Conservation (phyloP, 176 grass and related monocot species). For the Triticum monococcum region DNA sequence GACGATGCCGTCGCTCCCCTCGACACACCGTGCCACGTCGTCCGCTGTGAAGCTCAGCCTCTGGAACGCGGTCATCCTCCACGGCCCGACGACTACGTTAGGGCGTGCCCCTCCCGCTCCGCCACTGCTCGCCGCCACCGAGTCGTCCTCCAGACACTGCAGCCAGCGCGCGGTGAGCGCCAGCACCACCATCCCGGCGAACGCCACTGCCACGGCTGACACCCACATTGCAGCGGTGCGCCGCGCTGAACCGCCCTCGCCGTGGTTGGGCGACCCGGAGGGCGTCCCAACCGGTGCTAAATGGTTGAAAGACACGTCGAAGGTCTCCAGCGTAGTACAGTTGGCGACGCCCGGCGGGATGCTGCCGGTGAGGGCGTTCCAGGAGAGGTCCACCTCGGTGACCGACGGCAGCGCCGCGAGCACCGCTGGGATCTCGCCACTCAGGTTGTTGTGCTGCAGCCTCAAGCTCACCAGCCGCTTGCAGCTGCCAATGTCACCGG, state of each 20-base stretch:
- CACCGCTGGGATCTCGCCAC: constrained; percentile 57
- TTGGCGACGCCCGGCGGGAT: constrained; percentile 66
- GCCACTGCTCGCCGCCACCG: not conserved
- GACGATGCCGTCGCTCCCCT: constrained; percentile 61
- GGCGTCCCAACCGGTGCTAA: constrained; percentile 34
- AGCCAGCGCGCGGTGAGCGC: constrained; percentile 61
- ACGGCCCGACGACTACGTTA: constrained; percentile 29
- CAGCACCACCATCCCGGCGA: constrained; percentile 60
- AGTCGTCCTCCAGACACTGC: constrained; percentile 33
- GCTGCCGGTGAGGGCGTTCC: constrained; percentile 62
- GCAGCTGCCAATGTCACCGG: constrained; percentile 53
- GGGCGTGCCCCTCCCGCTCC: not conserved
- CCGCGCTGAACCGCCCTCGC: constrained; percentile 1
- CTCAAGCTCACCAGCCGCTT: constrained; percentile 67
- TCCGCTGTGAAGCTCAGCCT: constrained; percentile 77
- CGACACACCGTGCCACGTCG: constrained; percentile 64
- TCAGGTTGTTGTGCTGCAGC: constrained; percentile 63
- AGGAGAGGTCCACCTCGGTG: constrained; percentile 82
- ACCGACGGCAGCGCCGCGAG: constrained; percentile 77
- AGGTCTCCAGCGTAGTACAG: constrained; percentile 77
- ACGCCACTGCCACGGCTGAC: constrained; percentile 54
- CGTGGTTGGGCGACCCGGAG: not conserved
- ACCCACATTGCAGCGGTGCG: constrained; percentile 54
- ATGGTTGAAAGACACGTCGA: constrained; percentile 82
- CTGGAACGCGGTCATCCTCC: constrained; percentile 82